Conservation (phyloP, 257 asterid genomes). For the Gentiana macrophylla region DNA sequence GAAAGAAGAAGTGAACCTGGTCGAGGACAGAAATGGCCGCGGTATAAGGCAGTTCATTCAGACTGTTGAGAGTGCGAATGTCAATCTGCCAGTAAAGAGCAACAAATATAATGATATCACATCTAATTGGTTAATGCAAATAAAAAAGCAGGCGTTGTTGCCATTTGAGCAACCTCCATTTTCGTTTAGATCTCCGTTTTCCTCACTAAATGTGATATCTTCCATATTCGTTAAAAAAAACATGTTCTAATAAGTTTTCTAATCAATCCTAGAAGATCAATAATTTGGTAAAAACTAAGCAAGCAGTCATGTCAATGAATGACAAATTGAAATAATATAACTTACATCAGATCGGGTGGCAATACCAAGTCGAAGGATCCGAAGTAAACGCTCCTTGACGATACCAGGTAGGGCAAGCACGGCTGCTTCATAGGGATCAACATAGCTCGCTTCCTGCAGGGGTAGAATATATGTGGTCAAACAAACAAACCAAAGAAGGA, state of each 20-base stretch:
- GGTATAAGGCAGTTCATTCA: conserved; percentile 65
- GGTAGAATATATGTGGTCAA: too few species aligned
- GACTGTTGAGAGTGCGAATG: conserved; percentile 41
- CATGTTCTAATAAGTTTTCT: not conserved
- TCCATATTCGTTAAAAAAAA: too few species aligned
- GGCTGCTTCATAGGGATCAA: conserved; percentile 79
- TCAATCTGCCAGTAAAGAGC: conserved; percentile 51
- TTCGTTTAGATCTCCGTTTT: too few species aligned
- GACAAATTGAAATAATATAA: conserved; percentile 6
- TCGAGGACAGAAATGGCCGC: conserved; percentile 75
- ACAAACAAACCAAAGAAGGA: not conserved
- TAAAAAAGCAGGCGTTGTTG: not conserved
- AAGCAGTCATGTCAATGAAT: not conserved
- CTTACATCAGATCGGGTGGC: conserved; percentile 89
- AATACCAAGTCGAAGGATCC: conserved; percentile 78
- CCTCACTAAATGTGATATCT: too few species aligned
- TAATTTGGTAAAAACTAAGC: not conserved
- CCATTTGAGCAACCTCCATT: too few species aligned
- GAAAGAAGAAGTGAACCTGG: conserved; percentile 43
- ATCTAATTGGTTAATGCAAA: not conserved
- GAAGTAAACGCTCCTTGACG: conserved; percentile 80
- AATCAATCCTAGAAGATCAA: not conserved
- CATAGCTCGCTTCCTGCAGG: conserved; percentile 32
- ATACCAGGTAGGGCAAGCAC: conserved; percentile 62
- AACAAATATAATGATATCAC: not conserved